Base-by-base conservation (phyloP, 305 asterid species). In the Plantago coronopus region DNA sequence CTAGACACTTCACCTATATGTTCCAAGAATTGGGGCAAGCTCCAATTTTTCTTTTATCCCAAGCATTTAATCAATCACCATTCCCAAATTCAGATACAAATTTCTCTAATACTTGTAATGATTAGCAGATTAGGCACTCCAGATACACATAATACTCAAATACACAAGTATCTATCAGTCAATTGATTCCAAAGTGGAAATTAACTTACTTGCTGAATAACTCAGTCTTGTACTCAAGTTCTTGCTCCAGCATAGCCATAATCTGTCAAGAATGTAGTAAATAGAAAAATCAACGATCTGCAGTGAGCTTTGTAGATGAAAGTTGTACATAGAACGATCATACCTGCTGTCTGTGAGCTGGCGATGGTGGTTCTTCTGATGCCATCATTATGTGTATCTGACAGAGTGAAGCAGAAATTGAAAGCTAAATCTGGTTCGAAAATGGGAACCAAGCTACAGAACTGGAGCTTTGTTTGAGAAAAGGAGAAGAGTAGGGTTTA, bases 381-480 rank as follows among this genome's bases (percentile, higher is more conserved):
- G 27, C 54, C 54, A 48, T 48, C 19, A 10, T 7, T 95, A 87
- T 75, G 78, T 67, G 12, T 34, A 34, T 34, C 12, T 34, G 7
- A 12, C 0, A 9, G 9, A 34, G 9, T 34, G 12, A 34, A 9
- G 0, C 4, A 3, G 7, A 27, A 27, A 27, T 0, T 27, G 34
- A 27, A 27, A 79, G 89, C 89, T 17, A 3, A 47, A 47, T 19
- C 53, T 17, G 23, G 20, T 3, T 17, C 13, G 9, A 23, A 4
- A 47, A 5, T 47, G 1, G 16, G 17, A 1, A 15, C 16, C 18
- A 18, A 15, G 49, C 2, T 46, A 48, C 11, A 34, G 54, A 5
- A 19, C 3, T 1, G 0, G 7, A n/a, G 7, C 3, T 10, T 2
- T 16, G 8, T 47, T 15, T 47, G 22, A 12, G 17, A 47, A 47